Evolutionary conservation across 371 early-diverging fungal genomes (phyloP), one percentile per base, ranked within the genome.

Genomic region (Mucor saturninus): DNA sequence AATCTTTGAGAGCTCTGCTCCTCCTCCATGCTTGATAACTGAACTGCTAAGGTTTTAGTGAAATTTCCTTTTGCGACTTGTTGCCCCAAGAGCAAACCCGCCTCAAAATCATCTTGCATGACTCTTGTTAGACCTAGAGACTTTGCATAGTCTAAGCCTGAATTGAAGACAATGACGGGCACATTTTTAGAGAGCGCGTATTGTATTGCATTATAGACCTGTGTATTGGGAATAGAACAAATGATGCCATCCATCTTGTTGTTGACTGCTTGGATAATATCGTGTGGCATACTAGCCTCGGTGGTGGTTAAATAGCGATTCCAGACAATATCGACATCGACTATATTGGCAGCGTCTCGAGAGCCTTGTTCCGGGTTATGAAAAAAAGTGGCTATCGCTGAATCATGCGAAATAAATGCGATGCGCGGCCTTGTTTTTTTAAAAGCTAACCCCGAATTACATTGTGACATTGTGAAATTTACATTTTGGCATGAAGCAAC

Each of bases 141-240:
- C 29, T 42, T 53, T 2, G 83, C 83, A 38, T 70, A 75, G 21
- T 75, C 65, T 8, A 69, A 56, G 0, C 83, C 83, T 0, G 76
- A 68, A 54, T 83, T 81, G 38, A 76, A 72, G 3, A 81, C 80
- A 11, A 83, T 73, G 10, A 83, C 71, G 15, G 83, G 83, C 42
- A 81, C 43, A 0, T 71, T 59, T 5, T 67, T 55, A 3, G 70
- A 56, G 2, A 64, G 54, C 9, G 76, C 76, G 3, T 76, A 72
- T 30, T 73, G 61, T 6, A 81, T 53, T 6, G 81, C 76, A n/a
- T 62, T 52, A 31, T 69, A 73, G 11, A 81, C 62, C 8, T 72
- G 68, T 7, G 76, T 59, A 35, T 72, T 76, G 5, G 81, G 81
- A 4, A 83, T 83, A 15, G 81, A 76, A 29, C 71, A 39, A 37